A percentile compares a stretch with the other conserved stretches of the same genome.
phyloP scores from a whole-genome alignment of 2,329 filamentous ascomycete genomes.

The Cordyceps cateniannulata region DNA sequence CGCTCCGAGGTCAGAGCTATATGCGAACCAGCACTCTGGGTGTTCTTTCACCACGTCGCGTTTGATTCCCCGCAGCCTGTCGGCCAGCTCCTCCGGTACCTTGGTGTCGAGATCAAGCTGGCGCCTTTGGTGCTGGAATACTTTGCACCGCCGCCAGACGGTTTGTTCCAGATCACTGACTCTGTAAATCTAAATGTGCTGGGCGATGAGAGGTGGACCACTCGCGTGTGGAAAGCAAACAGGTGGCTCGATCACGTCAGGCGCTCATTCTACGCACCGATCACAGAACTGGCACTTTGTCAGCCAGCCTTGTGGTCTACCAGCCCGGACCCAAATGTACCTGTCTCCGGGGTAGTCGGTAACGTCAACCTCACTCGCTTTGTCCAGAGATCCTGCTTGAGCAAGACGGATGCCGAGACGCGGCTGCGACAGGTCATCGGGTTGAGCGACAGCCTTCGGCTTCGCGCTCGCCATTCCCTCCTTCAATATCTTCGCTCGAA shows the following conservation, averaged over 20 bases:
- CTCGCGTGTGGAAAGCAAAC: background rate
- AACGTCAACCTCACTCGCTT: conserved; percentile 5
- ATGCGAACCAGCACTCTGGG: conserved; percentile 1
- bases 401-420: background rate
- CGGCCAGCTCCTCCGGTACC: conserved; percentile 1
- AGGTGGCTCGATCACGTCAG: background rate
- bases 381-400: conserved; percentile 2
- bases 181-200: background rate
- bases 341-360: background rate
- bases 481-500: background rate
- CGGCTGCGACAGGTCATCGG: background rate
- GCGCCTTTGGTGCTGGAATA: conserved; percentile 3
- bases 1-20: background rate
- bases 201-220: conserved; percentile 3
- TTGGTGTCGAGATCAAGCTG: background rate
- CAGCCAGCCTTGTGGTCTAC: conserved; percentile 7
- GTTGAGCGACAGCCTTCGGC: conserved; percentile 2
- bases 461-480: conserved; percentile 2
- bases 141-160: background rate
- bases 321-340: background rate
- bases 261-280: background rate
- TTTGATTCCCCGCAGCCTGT: conserved; percentile 1
- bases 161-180: conserved; percentile 3
- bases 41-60: background rate
- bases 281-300: background rate